These are phyloP conservation scores for Fusarium paranaense DNA, from an alignment of 2,329 filamentous ascomycete species.

Conservation along the genomic window DNA sequence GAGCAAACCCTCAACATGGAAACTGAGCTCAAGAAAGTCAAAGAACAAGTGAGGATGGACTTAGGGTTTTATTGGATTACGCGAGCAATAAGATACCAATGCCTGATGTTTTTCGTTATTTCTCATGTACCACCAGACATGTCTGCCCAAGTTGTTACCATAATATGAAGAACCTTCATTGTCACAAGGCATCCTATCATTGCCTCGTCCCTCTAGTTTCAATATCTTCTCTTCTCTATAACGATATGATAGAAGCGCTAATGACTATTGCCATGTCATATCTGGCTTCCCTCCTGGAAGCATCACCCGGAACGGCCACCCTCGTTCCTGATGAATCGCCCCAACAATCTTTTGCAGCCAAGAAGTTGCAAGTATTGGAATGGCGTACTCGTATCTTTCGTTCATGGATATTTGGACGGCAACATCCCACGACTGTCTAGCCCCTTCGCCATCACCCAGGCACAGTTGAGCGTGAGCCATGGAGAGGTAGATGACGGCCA, in stretches of 20 bases:
- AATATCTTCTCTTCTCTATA: too few species aligned
- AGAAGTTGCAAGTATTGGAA: constrained; percentile 44
- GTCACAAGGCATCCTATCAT: not conserved
- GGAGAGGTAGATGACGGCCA: constrained; percentile 44
- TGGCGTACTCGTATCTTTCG: constrained; percentile 48
- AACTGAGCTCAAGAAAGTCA: constrained; percentile 35
- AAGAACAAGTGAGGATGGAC: constrained; percentile 16
- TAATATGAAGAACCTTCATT: not conserved
- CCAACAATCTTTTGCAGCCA: constrained; percentile 46
- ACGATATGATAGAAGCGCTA: too few species aligned
- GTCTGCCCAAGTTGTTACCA: not conserved
- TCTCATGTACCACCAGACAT: not conserved
- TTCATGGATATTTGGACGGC: constrained; percentile 39
- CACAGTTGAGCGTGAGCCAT: constrained; percentile 45
- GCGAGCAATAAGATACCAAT: constrained; percentile 3
- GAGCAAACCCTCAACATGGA: constrained; percentile 38
- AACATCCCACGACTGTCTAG: constrained; percentile 38
- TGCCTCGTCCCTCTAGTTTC: not conserved
- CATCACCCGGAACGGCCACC: constrained; percentile 49
- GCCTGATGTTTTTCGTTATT: not conserved
- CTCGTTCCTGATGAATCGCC: constrained; percentile 39
- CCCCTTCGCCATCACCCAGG: constrained; percentile 26
- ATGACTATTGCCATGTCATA: constrained; percentile 30
- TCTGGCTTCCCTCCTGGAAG: constrained; percentile 46
- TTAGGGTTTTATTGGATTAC: not conserved